Conservation (phyloP, 371 early-diverging fungal species). For the Rhizopus stolonifer region DNA sequence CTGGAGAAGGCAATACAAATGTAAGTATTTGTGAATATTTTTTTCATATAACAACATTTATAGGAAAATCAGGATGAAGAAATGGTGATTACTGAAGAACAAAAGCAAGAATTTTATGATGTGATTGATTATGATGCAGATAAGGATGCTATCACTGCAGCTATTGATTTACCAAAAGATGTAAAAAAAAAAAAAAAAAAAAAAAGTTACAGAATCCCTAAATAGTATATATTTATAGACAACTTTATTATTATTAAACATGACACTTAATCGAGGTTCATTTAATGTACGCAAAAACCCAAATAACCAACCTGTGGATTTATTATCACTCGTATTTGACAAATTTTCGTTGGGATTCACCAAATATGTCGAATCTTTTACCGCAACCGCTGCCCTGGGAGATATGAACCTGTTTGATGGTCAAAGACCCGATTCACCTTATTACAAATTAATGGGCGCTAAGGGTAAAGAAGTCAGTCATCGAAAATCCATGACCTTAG, state of each 20-base stretch:
- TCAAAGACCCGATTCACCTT: constrained; percentile 70
- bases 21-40: neutral
- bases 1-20: constrained; percentile 3
- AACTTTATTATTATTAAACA: constrained; percentile 65
- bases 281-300: constrained; percentile 77
- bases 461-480: constrained; percentile 54
- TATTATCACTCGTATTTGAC: constrained; percentile 70
- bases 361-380: constrained; percentile 70
- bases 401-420: constrained; percentile 83
- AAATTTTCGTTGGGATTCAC: constrained; percentile 52
- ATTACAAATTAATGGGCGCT: constrained; percentile 82
- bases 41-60: neutral
- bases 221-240: constrained; percentile 44
- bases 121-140: constrained; percentile 94
- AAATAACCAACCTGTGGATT: constrained; percentile 54
- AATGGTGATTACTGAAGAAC: constrained; percentile 67
- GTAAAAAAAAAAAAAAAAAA: constrained; percentile 30
- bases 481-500: constrained; percentile 23
- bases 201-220: neutral
- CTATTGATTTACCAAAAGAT: constrained; percentile 79
- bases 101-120: constrained; percentile 86
- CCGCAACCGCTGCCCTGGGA: constrained; percentile 72
- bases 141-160: constrained; percentile 57
- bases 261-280: constrained; percentile 82
- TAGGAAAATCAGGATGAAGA: constrained; percentile 28